phyloP scores from a whole-genome alignment of 331 rosid species.

The Prunus yedoensis region DNA sequence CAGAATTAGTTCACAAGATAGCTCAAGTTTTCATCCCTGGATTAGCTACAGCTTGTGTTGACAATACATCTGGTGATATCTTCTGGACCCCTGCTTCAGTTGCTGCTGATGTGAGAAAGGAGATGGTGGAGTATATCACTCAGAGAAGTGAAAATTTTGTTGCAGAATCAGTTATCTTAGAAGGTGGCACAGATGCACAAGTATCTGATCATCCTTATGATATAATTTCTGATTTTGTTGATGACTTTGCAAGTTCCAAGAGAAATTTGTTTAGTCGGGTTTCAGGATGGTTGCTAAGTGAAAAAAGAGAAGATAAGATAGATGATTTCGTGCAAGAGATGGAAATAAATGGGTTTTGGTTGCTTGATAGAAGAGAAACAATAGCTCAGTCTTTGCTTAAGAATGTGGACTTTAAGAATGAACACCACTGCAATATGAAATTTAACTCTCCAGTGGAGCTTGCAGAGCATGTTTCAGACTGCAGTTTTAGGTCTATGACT shows the following conservation, averaged over 20 bases:
- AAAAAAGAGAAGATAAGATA: conserved; percentile 81
- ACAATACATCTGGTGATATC: conserved; percentile 67
- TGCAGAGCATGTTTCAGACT: conserved; percentile 41
- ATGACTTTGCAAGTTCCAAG: conserved; percentile 63
- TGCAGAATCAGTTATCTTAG: conserved; percentile 65
- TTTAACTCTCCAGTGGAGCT: conserved; percentile 50
- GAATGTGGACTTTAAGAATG: conserved; percentile 69
- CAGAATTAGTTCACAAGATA: conserved; percentile 63
- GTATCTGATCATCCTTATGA: conserved; percentile 66
- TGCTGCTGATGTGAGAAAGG: conserved; percentile 73
- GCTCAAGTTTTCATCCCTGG: conserved; percentile 81
- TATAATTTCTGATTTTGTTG: conserved; percentile 68
- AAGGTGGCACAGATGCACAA: conserved; percentile 52
- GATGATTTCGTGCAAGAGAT: conserved; percentile 87
- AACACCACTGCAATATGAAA: conserved; percentile 55
- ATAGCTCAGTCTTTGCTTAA: conserved; percentile 47
- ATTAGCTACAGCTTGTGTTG: conserved; percentile 75
- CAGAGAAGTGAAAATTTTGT: conserved; percentile 75
- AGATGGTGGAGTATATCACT: conserved; percentile 65
- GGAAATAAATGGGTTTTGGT: conserved; percentile 74
- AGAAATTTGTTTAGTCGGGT: conserved; percentile 71
- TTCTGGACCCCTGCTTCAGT: conserved; percentile 68
- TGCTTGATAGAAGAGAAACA: conserved; percentile 56
- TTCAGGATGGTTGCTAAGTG: conserved; percentile 76
- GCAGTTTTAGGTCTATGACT: conserved; percentile 54